Base-by-base conservation (phyloP, 352 stramenopile species). In the Pythium inflatum region DNA sequence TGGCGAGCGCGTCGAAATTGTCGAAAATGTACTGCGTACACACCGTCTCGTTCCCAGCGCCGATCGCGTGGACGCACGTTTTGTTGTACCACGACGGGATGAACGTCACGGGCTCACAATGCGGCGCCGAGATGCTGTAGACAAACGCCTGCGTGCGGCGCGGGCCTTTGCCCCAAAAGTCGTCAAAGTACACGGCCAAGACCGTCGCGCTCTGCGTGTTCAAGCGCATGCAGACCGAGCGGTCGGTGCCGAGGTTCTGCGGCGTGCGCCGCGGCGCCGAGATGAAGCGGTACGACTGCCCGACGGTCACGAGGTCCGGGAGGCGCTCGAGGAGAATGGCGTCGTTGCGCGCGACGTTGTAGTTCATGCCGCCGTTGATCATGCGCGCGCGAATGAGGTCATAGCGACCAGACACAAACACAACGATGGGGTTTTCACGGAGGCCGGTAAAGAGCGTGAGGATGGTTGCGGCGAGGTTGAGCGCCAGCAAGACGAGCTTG, bases 401-500 rank as follows among this genome's bases (percentile, higher is more conserved):
- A 68, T 89, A 89, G 5, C 71, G 69, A 11, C 79, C 76, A 0
- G 78, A 78, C 20, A 81, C 28, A 9, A 79, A 59, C 24, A 87
- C 76, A 27, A 85, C 55, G 18, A 89, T 31, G 0, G 81, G 79
- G 68, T 89, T 89, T 64, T 89, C 81, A 5, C 71, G 78, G 25
- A 89, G 60, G 28, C 81, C 81, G 50, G 79, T 82, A 40, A 85
- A 71, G 28, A 89, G 62, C 14, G 81, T 87, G 46, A 89, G 71
- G 3, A 70, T 51, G 20, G 77, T 83, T 12, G 79, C 80, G n/a
- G 69, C 71, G 27, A 89, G 28, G 64, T 87, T 85, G 38, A 82
- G 51, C 27, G 49, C 2, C 49, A 56, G 11, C 13, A 56, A 38
- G 25, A 56, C 28, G 27, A 56, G 5, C 49, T 56, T 56, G 49